Conservation (phyloP, 2,329 filamentous ascomycete genomes). For the Paramyrothecium roridum region DNA sequence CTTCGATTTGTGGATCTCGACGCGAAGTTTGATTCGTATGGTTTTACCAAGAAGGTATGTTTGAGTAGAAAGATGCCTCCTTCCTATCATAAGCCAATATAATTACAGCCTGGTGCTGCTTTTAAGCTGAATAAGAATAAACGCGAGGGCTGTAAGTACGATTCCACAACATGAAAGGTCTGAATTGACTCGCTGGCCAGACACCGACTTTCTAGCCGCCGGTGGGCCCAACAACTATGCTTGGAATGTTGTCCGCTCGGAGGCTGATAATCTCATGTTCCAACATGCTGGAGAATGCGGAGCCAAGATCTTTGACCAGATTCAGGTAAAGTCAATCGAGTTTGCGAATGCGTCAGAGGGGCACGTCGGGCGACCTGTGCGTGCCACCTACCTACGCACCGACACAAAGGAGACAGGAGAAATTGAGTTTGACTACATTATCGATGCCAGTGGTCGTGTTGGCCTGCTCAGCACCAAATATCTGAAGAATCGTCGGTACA, state of each 20-base stretch:
- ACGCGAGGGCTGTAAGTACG: too few relatives aligned
- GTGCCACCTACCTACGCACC: constrained; percentile 29
- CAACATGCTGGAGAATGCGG: constrained; percentile 35
- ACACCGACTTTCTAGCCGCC: constrained; percentile 38
- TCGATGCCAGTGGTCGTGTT: constrained; percentile 44
- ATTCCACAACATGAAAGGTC: too few relatives aligned
- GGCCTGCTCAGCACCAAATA: constrained; percentile 46
- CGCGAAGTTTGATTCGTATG: constrained; percentile 31
- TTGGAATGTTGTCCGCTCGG: constrained; percentile 45
- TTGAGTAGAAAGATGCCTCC: too few relatives aligned
- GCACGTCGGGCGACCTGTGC: constrained; percentile 31
- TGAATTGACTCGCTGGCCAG: too few relatives aligned
- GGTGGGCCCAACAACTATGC: constrained; percentile 33
- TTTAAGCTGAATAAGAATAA: too few relatives aligned
- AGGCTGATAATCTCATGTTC: constrained; percentile 42
- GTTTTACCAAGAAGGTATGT: constrained; percentile 40
- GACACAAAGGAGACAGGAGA: constrained; percentile 29
- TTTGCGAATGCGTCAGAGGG: constrained; percentile 24
- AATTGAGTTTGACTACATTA: constrained; percentile 42
- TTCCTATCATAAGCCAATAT: too few relatives aligned
- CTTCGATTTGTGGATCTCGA: constrained; percentile 41
- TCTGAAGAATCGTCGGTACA: constrained; percentile 43
- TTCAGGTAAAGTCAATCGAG: constrained; percentile 28
- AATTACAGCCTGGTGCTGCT: too few relatives aligned
- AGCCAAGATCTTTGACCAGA: constrained; percentile 36